Evolutionary conservation across 2,329 filamentous ascomycete species (phyloP), one percentile per base, ranked within the genome.

Genomic region (Bipolaris zeicola): DNA sequence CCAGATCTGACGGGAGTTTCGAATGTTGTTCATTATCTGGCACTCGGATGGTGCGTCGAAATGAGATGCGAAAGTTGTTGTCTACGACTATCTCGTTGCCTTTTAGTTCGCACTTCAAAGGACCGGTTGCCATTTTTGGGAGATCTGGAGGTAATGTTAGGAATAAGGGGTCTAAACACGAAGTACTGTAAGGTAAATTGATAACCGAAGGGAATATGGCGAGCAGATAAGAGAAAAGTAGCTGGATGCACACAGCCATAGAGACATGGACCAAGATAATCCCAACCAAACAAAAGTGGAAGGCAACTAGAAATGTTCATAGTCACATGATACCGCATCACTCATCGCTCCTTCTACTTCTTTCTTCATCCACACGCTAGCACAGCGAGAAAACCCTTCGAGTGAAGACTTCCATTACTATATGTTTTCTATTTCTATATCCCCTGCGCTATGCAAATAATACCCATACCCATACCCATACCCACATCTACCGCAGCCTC

Each of bases 21-120:
- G 55, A 58, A 3, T 16, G n/a, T 82, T 6, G 82, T 3, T 55
- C 1, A n/a, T 59, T 59, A 41, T 65, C 59, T 5, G 62, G 56
- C 5, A 68, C 60, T 3, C 65, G 65, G 3, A 66, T 41, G 3
- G 59, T 67, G 6, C 61, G 56, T 14, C 47, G 54, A 42, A 66
- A 66, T 0, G 55, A 55, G 8, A 66, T 64, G 1, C 50, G n/a
- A 11, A 67, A 54, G 34, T 64, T 57, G 26, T 48, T 28, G 14
- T 66, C 60, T 18, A 61, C 38, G 0, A 58, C 3, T 1, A 65
- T 37, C 14, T 31, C 22, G n/a, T 36, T 31, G 5, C 26, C 5
- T 11, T 16, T 33, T 10, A 53, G 37, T 37, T 48, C 13, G 37
- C 51, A 49, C 8, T 16, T 26, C 34, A 53, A 5, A 14, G 51